These are phyloP conservation scores for Bipolaris bicolor DNA, from an alignment of 2,329 filamentous ascomycete species.

Conservation along the genomic window DNA sequence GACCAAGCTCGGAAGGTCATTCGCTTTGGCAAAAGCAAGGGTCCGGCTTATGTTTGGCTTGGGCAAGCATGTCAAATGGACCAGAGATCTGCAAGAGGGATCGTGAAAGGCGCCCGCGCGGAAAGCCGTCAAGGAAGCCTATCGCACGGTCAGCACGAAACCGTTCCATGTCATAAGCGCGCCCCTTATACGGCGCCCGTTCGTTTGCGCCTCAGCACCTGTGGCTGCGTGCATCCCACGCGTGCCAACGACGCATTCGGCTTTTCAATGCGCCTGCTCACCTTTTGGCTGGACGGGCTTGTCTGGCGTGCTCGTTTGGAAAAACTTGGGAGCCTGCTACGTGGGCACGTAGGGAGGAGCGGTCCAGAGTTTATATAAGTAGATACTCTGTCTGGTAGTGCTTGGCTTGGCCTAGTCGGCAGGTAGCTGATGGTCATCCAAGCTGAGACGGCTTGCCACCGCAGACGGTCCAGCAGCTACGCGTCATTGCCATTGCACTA, in stretches of 20 bases:
- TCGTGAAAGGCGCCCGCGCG: constrained; percentile 36
- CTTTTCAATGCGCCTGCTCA: not conserved
- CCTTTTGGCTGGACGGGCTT: not conserved
- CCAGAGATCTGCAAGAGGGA: constrained; percentile 44
- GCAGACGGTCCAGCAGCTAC: constrained; percentile 30
- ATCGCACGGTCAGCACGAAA: constrained; percentile 34
- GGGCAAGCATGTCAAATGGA: constrained; percentile 36
- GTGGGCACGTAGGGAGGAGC: no score
- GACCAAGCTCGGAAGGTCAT: constrained; percentile 44
- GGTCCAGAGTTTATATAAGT: not conserved
- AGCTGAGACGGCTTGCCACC: constrained; percentile 42
- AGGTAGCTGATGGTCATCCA: constrained; percentile 32
- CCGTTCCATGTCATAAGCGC: constrained; percentile 21
- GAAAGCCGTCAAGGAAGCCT: constrained; percentile 35
- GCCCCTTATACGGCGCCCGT: constrained; percentile 18
- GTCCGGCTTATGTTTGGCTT: constrained; percentile 45
- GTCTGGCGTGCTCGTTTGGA: not conserved
- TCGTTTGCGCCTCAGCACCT: constrained; percentile 15
- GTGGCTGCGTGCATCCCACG: constrained; percentile 8
- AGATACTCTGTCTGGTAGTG: constrained; percentile 15
- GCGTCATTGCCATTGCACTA: constrained; percentile 28
- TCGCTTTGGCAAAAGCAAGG: constrained; percentile 48
- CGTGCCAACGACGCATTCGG: constrained; percentile 8
- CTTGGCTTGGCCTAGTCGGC: constrained; percentile 35
- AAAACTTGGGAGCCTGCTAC: no score